Evolutionary conservation across 371 early-diverging fungal genomes (phyloP), one percentile per base, ranked within the genome.

Genomic region (Gilbertella persicaria): DNA sequence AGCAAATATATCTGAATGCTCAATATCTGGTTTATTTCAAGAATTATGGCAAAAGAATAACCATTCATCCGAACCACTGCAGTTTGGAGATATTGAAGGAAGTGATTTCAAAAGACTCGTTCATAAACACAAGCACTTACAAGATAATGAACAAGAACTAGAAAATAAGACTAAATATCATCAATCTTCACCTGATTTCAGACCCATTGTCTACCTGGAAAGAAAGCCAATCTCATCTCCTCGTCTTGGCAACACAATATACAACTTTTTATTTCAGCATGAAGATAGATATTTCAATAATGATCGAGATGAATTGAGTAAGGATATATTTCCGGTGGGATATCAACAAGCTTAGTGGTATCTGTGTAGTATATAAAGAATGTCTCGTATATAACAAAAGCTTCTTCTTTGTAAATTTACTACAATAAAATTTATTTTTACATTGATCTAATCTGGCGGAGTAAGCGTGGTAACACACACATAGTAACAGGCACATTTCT

Each of bases 311-410:
- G 66, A 68, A 35, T 37, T 72, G 35, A 72, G 72, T 43, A 62
- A 72, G 41, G 72, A 72, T 63, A 72, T 72, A 55, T 72, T 72
- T 49, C 66, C 72, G 49, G 64, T 56, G 29, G 47, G 46, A 16
- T 39, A 52, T 25, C 38, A 50, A 29, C 50, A 21, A 38, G 50
- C 40, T 17, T 50, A 33, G 33, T 6, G 19, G n/a, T 4, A n/a
- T n/a, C n/a, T n/a, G n/a, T n/a, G 23, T 36, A 35, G 29, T 47
- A 47, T 16, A 5, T 38, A 13, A 23, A 29, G 20, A 48, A 13
- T 26, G 26, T 25, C 24, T 44, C 17, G 4, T 29, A 16, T 45
- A n/a, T n/a, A n/a, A n/a, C n/a, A n/a, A n/a, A 33, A 33, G 13
- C 33, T 9, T 9, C 28, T 28, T 9, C 9, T 28, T 28, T 9